These are phyloP conservation scores for Geum urbanum DNA, from an alignment of 306 rosid species.

Conservation along the genomic window DNA sequence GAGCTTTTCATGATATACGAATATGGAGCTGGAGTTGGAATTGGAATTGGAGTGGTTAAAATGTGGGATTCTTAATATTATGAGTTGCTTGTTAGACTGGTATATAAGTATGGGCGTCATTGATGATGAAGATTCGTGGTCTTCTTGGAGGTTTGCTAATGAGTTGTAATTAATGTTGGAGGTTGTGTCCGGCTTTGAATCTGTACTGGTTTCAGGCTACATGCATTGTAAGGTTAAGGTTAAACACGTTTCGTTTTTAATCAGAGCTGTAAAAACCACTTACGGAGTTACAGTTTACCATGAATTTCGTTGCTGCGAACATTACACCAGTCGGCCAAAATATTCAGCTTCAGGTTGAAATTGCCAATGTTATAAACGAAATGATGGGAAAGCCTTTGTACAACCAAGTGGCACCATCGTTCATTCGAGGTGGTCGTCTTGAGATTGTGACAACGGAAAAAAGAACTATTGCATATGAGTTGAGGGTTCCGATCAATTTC, in stretches of 20 bases:
- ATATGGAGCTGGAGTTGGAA: neutral
- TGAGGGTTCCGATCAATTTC: too few species aligned
- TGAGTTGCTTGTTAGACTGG: neutral
- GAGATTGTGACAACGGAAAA: too few species aligned
- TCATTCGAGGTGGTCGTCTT: too few species aligned
- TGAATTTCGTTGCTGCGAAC: too few species aligned
- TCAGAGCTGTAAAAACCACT: neutral
- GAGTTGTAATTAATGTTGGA: neutral
- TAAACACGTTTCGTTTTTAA: neutral
- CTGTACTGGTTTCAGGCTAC: neutral
- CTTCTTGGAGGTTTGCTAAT: slow-evolving; percentile 4
- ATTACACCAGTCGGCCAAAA: too few species aligned
- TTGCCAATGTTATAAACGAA: too few species aligned
- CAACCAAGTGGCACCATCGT: too few species aligned
- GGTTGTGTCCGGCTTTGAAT: neutral
- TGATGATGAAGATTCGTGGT: neutral
- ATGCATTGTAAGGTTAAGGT: neutral
- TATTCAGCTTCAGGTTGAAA: too few species aligned
- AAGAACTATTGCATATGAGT: too few species aligned
- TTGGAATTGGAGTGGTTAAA: neutral
- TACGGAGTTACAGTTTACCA: too few species aligned
- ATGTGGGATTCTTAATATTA: neutral
- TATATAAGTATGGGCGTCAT: neutral
- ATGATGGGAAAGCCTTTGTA: too few species aligned
- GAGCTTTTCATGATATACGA: neutral